Base-by-base conservation (phyloP, 306 rosid species). In the Trichosanthes cucumerina region DNA sequence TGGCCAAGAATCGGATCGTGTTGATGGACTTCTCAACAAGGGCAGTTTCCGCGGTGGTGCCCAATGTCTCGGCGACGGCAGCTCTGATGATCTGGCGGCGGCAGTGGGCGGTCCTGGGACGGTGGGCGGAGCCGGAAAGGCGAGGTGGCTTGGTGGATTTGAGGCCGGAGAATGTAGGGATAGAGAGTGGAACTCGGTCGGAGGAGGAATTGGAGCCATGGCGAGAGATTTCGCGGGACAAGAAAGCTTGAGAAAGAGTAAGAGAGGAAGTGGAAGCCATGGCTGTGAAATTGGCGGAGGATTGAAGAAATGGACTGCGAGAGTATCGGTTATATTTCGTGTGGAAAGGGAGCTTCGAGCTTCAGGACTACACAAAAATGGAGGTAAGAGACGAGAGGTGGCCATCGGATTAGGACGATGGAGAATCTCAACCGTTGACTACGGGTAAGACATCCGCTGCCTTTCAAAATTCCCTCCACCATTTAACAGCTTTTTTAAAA, bases 251-350 rank as follows among this genome's bases (percentile, higher is more conserved):
- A 43, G 96, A 92, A 63, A 92, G 93, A 2, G 96, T 83, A 9
- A 93, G 86, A 4, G 97, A 89, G 8, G 98, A 79, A 75, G 97
- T 65, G 60, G 98, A 87, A 81, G 97, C 90, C 98, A 94, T 94
- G 16, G 86, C 39, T 80, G 34, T 1, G 19, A 75, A 16, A 38
- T 38, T 68, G 53, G 53, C 8, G 79, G 9, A 71, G 54, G 50
- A 38, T 82, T 43, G 80, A 58, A 78, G 82, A 75, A 60, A 56
- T 80, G 47, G 57, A 57, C 43, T 63, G 47, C 15, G 33, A 76
- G 83, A 71, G 60, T 26, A 9, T 62, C 68, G 47, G 76, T 68
- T 85, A 82, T 85, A 84, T 84, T 54, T 52, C 23, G 73, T 23
- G 44, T 44, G 79, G 84, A 2, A 76, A 63, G 19, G 78, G 76